Base-by-base conservation (phyloP, 2,329 filamentous ascomycete genomes). In the Phyllosticta paracitricarpa region DNA sequence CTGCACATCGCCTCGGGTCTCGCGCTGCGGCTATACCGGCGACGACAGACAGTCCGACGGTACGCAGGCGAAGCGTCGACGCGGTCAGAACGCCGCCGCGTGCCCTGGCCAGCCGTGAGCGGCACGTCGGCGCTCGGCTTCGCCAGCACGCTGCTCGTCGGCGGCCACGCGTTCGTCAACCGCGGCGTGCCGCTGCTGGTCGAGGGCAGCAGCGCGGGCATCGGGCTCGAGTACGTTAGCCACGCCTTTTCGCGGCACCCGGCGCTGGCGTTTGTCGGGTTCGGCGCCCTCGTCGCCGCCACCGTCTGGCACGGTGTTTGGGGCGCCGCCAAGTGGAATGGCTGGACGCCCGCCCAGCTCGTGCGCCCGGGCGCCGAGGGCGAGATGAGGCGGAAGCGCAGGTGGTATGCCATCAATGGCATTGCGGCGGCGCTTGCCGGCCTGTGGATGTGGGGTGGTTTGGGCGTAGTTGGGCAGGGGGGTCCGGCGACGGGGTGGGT, bases 171-270 rank as follows among this genome's bases (percentile, higher is more conserved):
- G 2, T 82, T 86, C 64, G 80, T 91, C 62, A 96, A 95, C 72
- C 84, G 93, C 35, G 75, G 84, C 2, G 78, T 95, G 26, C 93
- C 94, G 2, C 74, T 92, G 35, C 78, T 84, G 28, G 82, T 91
- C 54, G 89, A 95, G 59, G 92, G 92, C 6, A 91, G 92, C 63
- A 91, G 86, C 68, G 89, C 89, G n/a, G 87, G 93, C 59, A 86
- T 97, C 51, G 89, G 89, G 0, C 78, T 97, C 12, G 86, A 84
- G 12, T 97, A 89, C 72, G 86, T 97, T 7, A 84, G 87, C 12
- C 92, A 97, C 74, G 90, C 89, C 2, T 94, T 97, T 70, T 85
- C 88, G 30, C 81, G 84, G 14, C 87, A 89, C 68, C 85, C 87
- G 0, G 66, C 80, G 1, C 72, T 87, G 8, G 84, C 88, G n/a